phyloP scores from a whole-genome alignment of 2,329 filamentous ascomycete species.

The Lecanoromycetidae sp. region DNA sequence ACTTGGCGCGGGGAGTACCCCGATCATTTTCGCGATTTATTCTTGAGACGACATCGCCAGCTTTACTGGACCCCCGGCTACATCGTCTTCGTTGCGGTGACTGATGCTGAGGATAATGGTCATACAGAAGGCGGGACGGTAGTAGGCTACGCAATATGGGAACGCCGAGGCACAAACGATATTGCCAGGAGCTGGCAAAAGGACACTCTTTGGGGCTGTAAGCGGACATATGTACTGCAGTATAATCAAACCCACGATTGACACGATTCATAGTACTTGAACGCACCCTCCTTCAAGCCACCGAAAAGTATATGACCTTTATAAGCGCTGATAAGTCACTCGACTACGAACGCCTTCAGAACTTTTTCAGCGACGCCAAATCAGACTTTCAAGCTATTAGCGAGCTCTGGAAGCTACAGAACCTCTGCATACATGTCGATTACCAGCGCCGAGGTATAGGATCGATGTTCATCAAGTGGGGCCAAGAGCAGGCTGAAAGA shows the following conservation, averaged over 20 bases:
- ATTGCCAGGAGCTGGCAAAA: not conserved
- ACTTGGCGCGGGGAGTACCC: not conserved
- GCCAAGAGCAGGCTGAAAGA: not conserved
- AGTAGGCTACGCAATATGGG: slow-evolving; percentile 8
- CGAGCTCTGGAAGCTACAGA: slow-evolving; percentile 2
- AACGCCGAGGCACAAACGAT: not conserved
- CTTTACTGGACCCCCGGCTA: slow-evolving; percentile 1
- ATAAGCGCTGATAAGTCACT: slow-evolving; percentile 3
- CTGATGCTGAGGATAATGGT: not conserved
- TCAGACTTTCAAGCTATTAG: not conserved
- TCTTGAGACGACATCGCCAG: not conserved
- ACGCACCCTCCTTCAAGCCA: not conserved
- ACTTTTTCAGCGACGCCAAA: not conserved
- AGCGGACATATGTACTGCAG: not conserved
- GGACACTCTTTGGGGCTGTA: not conserved
- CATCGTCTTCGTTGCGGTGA: slow-evolving; percentile 3
- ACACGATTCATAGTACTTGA: not conserved
- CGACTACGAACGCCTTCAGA: not conserved
- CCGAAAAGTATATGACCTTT: not conserved
- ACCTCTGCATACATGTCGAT: not conserved
- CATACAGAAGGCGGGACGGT: not conserved
- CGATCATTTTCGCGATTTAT: not conserved
- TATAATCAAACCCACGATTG: not conserved
- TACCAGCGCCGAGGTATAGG: not conserved
- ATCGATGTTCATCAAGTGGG: not conserved